Percentiles rank a stretch among this genome's conserved stretches.
Evolutionary conservation across 805 yeast species (phyloP).

Genomic region (Saccharomycopsis oosterbeekiorum): DNA sequence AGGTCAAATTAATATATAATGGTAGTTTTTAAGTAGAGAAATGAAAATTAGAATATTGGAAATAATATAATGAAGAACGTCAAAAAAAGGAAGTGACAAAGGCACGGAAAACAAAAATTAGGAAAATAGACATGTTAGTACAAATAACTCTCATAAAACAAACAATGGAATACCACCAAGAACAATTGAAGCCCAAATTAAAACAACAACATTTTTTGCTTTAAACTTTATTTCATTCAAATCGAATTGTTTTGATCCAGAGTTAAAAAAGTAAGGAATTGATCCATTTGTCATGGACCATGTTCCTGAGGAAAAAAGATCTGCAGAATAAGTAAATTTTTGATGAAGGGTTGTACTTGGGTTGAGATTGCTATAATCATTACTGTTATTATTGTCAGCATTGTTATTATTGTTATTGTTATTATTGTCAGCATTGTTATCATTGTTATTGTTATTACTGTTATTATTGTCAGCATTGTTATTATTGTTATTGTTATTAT

Average conservation of each 20-base stretch:
- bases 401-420: neutral
- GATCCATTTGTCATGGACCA: conserved; percentile 5
- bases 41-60: neutral
- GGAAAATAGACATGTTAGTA: no score
- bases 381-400: neutral
- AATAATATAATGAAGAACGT: neutral
- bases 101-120: neutral
- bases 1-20: no score
- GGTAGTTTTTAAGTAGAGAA: no score
- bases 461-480: neutral
- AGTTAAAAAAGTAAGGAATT: conserved; percentile 4
- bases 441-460: neutral
- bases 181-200: neutral
- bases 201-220: neutral
- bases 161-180: neutral
- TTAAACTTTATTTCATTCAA: neutral
- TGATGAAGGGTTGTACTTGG: neutral
- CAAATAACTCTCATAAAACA: neutral
- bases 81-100: neutral
- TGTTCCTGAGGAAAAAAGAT: neutral
- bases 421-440: neutral
- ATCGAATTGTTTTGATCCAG: neutral
- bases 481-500: neutral
- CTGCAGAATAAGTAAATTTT: neutral
- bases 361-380: neutral